Percentiles rank a stretch among this genome's conserved stretches.
Evolutionary conservation across 345 rosid genomes (phyloP).

Genomic region (Eucalyptus microcorys): DNA sequence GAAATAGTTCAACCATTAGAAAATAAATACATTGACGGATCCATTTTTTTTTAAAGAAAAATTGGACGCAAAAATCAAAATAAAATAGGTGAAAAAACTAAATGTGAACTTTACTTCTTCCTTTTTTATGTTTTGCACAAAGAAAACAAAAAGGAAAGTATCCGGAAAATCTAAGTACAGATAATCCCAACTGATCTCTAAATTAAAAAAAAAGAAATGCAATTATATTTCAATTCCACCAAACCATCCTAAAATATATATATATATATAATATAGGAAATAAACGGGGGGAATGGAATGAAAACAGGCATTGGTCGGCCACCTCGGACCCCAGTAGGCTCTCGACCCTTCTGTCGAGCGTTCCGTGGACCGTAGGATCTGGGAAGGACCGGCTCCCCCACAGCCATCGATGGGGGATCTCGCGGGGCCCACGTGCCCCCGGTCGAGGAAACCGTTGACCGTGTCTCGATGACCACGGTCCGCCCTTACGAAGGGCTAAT

Average conservation of each 20-base stretch:
- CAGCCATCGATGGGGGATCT: not conserved
- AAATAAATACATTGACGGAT: not conserved
- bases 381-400: not conserved
- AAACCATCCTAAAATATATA: not conserved
- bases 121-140: not conserved
- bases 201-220: not conserved
- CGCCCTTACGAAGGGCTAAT: not conserved
- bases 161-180: not conserved
- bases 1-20: not conserved
- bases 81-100: not conserved
- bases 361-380: not conserved
- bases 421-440: conserved; percentile 11
- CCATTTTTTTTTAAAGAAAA: not conserved
- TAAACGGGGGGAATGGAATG: not conserved
- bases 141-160: not conserved
- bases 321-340: not conserved
- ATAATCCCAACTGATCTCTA: not conserved
- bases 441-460: not conserved
- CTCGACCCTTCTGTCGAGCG: not conserved
- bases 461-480: not conserved
- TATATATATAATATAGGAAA: not conserved
- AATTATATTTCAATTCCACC: not conserved
- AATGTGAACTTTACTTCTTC: not conserved
- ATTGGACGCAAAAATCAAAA: not conserved
- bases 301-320: not conserved